Conservation (phyloP, 2,329 filamentous ascomycete genomes). For the Aspergillus unguis region DNA sequence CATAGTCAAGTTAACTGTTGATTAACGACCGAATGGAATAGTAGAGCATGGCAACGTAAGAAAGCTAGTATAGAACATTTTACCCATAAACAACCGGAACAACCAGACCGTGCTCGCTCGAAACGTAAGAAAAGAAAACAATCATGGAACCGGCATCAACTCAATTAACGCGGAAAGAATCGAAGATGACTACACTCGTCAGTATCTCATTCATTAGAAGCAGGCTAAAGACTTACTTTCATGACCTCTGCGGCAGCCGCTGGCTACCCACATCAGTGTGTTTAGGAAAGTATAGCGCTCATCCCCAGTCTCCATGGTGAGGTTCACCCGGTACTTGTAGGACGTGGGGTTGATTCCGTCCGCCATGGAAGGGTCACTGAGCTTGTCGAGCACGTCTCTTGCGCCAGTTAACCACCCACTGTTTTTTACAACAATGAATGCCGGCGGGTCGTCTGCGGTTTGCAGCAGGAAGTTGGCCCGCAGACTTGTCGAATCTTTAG, state of each 20-base stretch:
- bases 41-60: too few relatives aligned
- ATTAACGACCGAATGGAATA: too few relatives aligned
- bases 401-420: constrained; percentile 49
- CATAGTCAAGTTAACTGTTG: too few relatives aligned
- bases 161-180: constrained; percentile 28
- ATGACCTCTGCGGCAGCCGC: constrained; percentile 45
- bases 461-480: constrained; percentile 49
- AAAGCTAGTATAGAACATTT: constrained; percentile 2
- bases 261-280: constrained; percentile 50
- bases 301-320: constrained; percentile 50
- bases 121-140: constrained; percentile 20
- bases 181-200: constrained; percentile 23
- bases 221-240: constrained; percentile 36
- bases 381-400: constrained; percentile 49
- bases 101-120: constrained; percentile 23
- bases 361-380: constrained; percentile 43
- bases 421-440: constrained; percentile 47
- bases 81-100: constrained; percentile 17
- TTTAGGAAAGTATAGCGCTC: constrained; percentile 50
- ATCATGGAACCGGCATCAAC: constrained; percentile 9
- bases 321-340: constrained; percentile 49
- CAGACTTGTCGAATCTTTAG: constrained; percentile 47
- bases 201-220: constrained; percentile 5
- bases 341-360: constrained; percentile 48
- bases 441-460: constrained; percentile 50